Conservation (phyloP, 805 yeast genomes). For the Debaryomyces maramus region DNA sequence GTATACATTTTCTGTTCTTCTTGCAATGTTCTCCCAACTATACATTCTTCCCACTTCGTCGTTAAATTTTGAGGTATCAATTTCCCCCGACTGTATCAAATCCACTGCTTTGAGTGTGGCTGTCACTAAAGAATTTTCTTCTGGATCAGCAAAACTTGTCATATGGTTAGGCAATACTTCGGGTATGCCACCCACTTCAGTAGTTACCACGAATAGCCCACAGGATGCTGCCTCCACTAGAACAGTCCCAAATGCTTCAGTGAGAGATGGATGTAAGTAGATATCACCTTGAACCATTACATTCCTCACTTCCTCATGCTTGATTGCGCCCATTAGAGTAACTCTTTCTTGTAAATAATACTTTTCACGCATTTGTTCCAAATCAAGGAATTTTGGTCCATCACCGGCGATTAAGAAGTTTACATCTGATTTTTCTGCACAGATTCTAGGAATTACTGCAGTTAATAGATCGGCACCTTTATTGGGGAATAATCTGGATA, state of each 20-base stretch:
- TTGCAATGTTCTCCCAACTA: conserved; percentile 88
- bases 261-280: conserved; percentile 87
- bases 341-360: conserved; percentile 86
- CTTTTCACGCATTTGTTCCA: conserved; percentile 93
- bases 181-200: conserved; percentile 96
- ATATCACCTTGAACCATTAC: conserved; percentile 94
- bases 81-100: conserved; percentile 51
- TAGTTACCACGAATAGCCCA: conserved; percentile 89
- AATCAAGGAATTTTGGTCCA: conserved; percentile 91
- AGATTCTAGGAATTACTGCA: conserved; percentile 82
- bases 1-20: conserved; percentile 82
- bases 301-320: conserved; percentile 90
- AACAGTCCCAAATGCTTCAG: conserved; percentile 98
- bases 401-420: conserved; percentile 91
- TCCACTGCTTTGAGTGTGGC: conserved; percentile 73
- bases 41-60: conserved; percentile 77
- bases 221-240: conserved; percentile 97
- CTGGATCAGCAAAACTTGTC: conserved; percentile 89
- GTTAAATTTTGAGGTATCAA: conserved; percentile 79
- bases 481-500: conserved; percentile 89
- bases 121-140: conserved; percentile 75
- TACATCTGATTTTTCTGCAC: conserved; percentile 60
- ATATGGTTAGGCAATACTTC: conserved; percentile 91
- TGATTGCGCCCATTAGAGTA: conserved; percentile 77
- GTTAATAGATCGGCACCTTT: conserved; percentile 91